Base-by-base conservation (phyloP, 2,329 filamentous ascomycete genomes). In the Huntiella bhutanensis region DNA sequence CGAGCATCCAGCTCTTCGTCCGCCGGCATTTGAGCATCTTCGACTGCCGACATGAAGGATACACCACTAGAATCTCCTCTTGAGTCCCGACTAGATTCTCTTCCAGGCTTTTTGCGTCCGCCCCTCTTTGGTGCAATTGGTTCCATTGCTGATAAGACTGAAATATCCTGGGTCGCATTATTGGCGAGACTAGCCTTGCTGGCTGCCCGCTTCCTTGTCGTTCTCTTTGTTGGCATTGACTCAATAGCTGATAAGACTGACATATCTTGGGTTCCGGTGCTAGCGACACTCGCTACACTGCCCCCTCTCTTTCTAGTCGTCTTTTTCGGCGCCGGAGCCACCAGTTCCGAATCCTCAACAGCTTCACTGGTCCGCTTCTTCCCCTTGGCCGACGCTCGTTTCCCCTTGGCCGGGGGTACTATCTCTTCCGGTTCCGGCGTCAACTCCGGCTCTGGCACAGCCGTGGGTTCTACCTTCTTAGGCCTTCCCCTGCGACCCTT, bases 1-100 rank as follows among this genome's bases (percentile, higher is more conserved):
- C 74, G 73, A 16, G 70, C 70, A 44, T 83, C 75, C 34, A 82
- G 69, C 51, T 81, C 77, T 1, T 75, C 71, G 50, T 82, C 76
- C 46, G 74, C 67, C 0, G 70, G 69, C 8, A 71, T 59, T 4
- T 59, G 59, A 12, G 61, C 60, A n/a, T 64, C 55, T 3, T 55
- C 57, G 16, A 65, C 60, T 12, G 70, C 69, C 1, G 73, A 70
- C 33, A 65, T 60, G 58, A 46, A 47, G 2, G 74, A 77, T 1
- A 57, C 58, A 52, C 73, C 75, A 32, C 69, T 51, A 41, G 49
- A 41, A 17, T 52, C 48, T 35, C 45, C 48, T 13, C 37, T 36
- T 36, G 44, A 47, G 12, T 45, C 47, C 13, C 45, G 40, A 19
- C 44, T 64, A 63, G 12, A 63, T 54, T 7, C 60, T 65, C 2